Evolutionary conservation across 306 rosid species (phyloP).

Genomic region (barrel medic (Medicago truncatula)): MtrunA17r5.0-ANR NC_053043.1:46992501-46993000

Average conservation of each 20-base stretch:
- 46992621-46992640: constrained; percentile 6
- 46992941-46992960: too few species aligned
- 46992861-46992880: not conserved
- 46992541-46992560: constrained; percentile 8
- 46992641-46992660: constrained; percentile 12
- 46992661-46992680: constrained; percentile 7
- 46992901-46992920: constrained; percentile 28
- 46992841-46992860: constrained; percentile 9
- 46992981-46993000: constrained; percentile 9
- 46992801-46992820: constrained; percentile 5
- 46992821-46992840: constrained; percentile 14
- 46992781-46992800: not conserved
- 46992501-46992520: constrained; percentile 16
- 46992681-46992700: constrained; percentile 23
- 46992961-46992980: not conserved
- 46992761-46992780: not conserved
- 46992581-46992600: constrained; percentile 17
- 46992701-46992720: constrained; percentile 31
- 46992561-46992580: constrained; percentile 11
- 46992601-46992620: constrained; percentile 2
- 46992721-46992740: constrained; percentile 25
- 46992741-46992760: not conserved
- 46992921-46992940: not conserved
- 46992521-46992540: not conserved
- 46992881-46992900: not conserved